Base-by-base conservation (phyloP, 371 early-diverging fungal species). In the Actinomucor elegans region DNA sequence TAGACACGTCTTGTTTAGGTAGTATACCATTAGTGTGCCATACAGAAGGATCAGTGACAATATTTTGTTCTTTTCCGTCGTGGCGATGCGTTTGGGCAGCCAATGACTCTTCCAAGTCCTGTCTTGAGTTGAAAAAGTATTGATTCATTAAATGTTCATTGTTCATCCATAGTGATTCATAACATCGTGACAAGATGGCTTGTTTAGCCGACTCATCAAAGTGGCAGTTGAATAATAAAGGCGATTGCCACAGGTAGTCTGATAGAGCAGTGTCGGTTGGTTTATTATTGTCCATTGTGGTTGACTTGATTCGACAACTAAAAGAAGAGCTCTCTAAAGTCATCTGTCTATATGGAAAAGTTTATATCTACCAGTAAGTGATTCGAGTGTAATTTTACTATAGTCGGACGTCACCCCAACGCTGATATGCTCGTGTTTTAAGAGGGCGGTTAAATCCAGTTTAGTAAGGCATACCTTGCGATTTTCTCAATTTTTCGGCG, bases 101-200 rank as follows among this genome's bases (percentile, higher is more conserved):
- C 32, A 79, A 58, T 8, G 78, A 63, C 41, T 70, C 69, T 47
- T 75, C 61, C 17, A 75, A 50, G 1, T 67, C 73, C 26, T 67
- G 64, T 15, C 55, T 64, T 55, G 75, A 67, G 18, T 59, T 31
- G 8, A 78, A 80, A 38, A 80, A 83, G 48, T 75, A 75, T 41
- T 69, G 68, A 24, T 71, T 65, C 58, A 75, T 77, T 24, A 61
- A 37, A 11, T 55, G 56, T 43, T 73, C 69, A 34, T 81, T 59
- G 63, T 71, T 66, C 48, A 71, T 68, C 84, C 84, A 83, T 33
- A 81, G 65, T 0, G 69, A 32, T 28, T 73, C 67, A 49, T 81
- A 83, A 29, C 80, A 79, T 45, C 71, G 70, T 40, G 67, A 56
- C 41, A 75, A 65, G 51, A 81, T 72, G 28, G 63, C 69, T 31